These are phyloP conservation scores for Kwoniella shandongensis DNA, from an alignment of 768 basidiomycete genomes.

Conservation along the genomic window DNA sequence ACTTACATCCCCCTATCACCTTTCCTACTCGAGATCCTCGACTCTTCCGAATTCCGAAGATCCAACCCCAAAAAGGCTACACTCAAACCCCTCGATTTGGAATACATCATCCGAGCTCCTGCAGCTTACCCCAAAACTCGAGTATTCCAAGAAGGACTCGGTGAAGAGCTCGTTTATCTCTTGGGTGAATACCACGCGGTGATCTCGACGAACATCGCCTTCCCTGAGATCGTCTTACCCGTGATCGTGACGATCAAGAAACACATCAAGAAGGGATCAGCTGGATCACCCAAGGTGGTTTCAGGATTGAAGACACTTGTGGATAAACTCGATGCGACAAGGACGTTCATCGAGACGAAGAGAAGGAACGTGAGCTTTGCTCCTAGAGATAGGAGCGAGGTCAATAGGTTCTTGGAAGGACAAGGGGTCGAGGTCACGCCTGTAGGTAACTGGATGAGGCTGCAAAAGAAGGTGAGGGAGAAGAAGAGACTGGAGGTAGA, in stretches of 20 bases:
- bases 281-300: slow-evolving; percentile 50
- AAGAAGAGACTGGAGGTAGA: slow-evolving; percentile 54
- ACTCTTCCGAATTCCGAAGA: slow-evolving; percentile 66
- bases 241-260: slow-evolving; percentile 70
- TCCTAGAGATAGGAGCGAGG: slow-evolving; percentile 68
- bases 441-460: slow-evolving; percentile 74
- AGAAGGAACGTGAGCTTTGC: slow-evolving; percentile 71
- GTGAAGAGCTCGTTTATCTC: slow-evolving; percentile 76
- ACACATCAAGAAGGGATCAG: slow-evolving; percentile 62
- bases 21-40: slow-evolving; percentile 80
- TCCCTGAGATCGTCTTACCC: slow-evolving; percentile 88
- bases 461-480: slow-evolving; percentile 77
- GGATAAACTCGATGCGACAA: slow-evolving; percentile 83
- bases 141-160: slow-evolving; percentile 75
- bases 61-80: slow-evolving; percentile 76
- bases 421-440: slow-evolving; percentile 66
- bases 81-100: slow-evolving; percentile 83
- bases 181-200: slow-evolving; percentile 73
- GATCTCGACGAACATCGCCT: slow-evolving; percentile 82
- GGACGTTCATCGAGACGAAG: slow-evolving; percentile 70
- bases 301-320: slow-evolving; percentile 68
- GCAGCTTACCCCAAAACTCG: slow-evolving; percentile 85
- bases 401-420: slow-evolving; percentile 65
- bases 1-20: slow-evolving; percentile 86
- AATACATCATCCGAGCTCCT: slow-evolving; percentile 80